A percentile compares a stretch with the other conserved stretches of the same genome.
Evolutionary conservation across 139 green algal genomes (phyloP).

Genomic region (Edaphochlamys debaryana): DNA sequence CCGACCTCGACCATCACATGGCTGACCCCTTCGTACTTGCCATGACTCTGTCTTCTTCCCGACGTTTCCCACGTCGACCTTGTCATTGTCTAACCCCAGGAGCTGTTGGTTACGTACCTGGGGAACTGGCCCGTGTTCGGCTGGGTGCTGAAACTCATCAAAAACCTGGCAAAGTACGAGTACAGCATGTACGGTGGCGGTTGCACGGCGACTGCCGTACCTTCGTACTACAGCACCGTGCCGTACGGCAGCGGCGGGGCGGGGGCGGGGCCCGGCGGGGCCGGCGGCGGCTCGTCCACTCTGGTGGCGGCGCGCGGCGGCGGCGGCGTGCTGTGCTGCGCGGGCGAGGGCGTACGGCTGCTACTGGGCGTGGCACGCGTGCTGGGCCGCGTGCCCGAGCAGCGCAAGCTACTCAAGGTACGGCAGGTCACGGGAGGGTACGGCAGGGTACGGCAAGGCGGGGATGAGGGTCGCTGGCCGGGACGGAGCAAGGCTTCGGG

Average conservation of each 20-base stretch:
- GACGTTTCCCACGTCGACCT: too few relatives aligned
- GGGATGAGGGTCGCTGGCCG: too few relatives aligned
- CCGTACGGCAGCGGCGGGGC: neutral
- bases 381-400: slow-evolving; percentile 47
- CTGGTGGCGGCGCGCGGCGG: neutral
- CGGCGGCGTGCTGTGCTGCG: neutral
- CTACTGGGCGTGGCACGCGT: slow-evolving; percentile 52
- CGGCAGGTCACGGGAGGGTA: neutral
- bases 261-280: too few relatives aligned
- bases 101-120: slow-evolving; percentile 47
- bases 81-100: too few relatives aligned
- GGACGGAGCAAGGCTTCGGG: too few relatives aligned
- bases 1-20: too few relatives aligned
- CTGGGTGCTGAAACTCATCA: slow-evolving; percentile 48
- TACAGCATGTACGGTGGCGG: neutral
- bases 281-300: neutral
- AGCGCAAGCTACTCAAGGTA: slow-evolving; percentile 58
- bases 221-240: too few relatives aligned
- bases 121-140: slow-evolving; percentile 50
- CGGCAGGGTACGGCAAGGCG: neutral
- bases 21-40: too few relatives aligned
- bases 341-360: slow-evolving; percentile 38
- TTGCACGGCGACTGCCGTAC: too few relatives aligned
- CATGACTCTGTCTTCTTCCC: too few relatives aligned
- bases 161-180: slow-evolving; percentile 52